Base-by-base conservation (phyloP, 345 rosid species). In the Zanthoxylum bungeanum region DNA sequence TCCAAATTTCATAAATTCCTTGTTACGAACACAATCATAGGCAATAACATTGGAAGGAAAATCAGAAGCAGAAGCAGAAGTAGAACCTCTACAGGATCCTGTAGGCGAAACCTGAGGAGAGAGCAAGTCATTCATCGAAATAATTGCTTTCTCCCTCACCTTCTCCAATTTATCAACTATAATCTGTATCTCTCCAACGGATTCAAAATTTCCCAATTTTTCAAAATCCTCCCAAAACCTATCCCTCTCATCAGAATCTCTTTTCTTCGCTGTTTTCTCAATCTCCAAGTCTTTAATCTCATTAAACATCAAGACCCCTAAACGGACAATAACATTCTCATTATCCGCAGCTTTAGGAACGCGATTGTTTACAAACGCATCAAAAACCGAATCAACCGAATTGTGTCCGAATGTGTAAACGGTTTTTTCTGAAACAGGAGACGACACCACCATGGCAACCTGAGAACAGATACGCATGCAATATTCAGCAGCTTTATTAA, bases 401-500 rank as follows among this genome's bases (percentile, higher is more conserved):
- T 36, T 9, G 51, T 64, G 52, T 17, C 53, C 68, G 22, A 64
- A 64, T 3, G 53, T 42, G 10, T 27, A 64, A 0, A 42, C 12
- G 28, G 14, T 44, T 44, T 17, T 11, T 10, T 28, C 50, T 10
- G 68, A 25, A 28, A 12, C 34, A 8, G 68, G 68, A 12, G 53
- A 64, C 5, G 68, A 64, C 14, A 44, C 53, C 22, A 44, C 22
- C 16, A 64, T 0, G 21, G 46, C 59, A 11, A 51, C n/a, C 25
- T 50, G 70, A 33, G 31, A 51, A 11, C 59, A 31, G 6, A 59
- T 33, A 5, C 47, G 68, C 68, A 64, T 44, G 24, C 68, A 64
- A 34, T 27, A 64, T 28, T 64, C 68, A 4, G 55, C 68, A 16
- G 68, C 53, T 42, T 64, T 64, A 8, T 44, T 64, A 11, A 64